phyloP scores from a whole-genome alignment of 139 green algal genomes.

The Parachlorella kessleri region DNA sequence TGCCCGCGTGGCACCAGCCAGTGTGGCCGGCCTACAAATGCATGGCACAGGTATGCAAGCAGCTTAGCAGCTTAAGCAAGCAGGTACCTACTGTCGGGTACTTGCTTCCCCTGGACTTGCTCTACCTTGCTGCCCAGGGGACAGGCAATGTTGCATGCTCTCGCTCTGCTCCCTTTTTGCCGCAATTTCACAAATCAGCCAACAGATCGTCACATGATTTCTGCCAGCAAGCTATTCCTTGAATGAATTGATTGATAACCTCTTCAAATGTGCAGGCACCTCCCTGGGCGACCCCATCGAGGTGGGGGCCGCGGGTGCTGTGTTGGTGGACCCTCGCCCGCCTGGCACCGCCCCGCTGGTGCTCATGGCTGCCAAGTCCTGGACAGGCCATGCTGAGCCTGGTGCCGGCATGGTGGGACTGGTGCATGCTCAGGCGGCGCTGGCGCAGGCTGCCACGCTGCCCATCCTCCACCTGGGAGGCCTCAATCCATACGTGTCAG shows the following conservation, averaged over 20 bases:
- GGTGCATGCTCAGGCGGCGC: conserved; percentile 9
- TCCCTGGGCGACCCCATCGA: conserved; percentile 52
- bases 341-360: conserved; percentile 35
- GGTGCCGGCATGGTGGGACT: conserved; percentile 49
- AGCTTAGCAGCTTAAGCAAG: no score
- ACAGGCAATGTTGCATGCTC: no score
- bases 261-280: conserved; percentile 51
- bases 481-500: conserved; percentile 59
- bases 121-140: no score
- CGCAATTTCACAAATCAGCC: no score
- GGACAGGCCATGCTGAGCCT: conserved; percentile 51
- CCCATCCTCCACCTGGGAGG: conserved; percentile 58
- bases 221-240: no score
- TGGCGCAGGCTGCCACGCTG: conserved; percentile 5
- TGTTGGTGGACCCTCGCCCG: conserved; percentile 25
- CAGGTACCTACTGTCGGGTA: no score
- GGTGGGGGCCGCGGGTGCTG: conserved; percentile 48
- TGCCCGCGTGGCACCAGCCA: background rate
- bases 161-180: no score
- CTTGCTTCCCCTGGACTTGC: no score
- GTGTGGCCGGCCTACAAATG: conserved; percentile 41
- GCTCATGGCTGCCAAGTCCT: conserved; percentile 52
- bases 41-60: conserved; percentile 55
- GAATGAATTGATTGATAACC: no score
- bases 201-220: no score